phyloP scores from a whole-genome alignment of 768 basidiomycete species.

The Lactarius psammicola region DNA sequence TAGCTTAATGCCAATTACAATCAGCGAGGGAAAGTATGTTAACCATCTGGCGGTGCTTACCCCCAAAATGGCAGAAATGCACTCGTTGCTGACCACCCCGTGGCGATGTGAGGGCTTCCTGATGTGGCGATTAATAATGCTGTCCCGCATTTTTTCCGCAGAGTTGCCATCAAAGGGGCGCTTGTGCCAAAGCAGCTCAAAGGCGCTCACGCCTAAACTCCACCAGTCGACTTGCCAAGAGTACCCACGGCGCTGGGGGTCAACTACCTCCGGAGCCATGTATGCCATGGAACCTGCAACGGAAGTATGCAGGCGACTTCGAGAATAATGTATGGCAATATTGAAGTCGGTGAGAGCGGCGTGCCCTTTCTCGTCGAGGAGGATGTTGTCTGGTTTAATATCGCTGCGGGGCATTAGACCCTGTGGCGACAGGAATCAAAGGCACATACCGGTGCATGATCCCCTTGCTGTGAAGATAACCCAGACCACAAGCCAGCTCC shows the following conservation, averaged over 20 bases:
- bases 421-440: slow-evolving; percentile 25
- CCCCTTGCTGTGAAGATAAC: slow-evolving; percentile 85
- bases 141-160: slow-evolving; percentile 81
- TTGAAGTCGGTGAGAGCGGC: slow-evolving; percentile 99
- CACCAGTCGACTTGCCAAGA: slow-evolving; percentile 94
- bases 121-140: slow-evolving; percentile 79
- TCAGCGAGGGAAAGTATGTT: background rate
- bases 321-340: slow-evolving; percentile 96
- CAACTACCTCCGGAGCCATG: slow-evolving; percentile 97
- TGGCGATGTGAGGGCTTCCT: slow-evolving; percentile 58
- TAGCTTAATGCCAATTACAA: slow-evolving; percentile 48
- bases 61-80: slow-evolving; percentile 61
- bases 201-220: slow-evolving; percentile 89
- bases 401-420: slow-evolving; percentile 52
- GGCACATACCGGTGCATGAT: slow-evolving; percentile 87
- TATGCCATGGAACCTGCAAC: slow-evolving; percentile 99
- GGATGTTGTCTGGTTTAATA: slow-evolving; percentile 95
- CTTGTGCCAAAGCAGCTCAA: slow-evolving; percentile 79
- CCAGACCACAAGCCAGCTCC: slow-evolving; percentile 79
- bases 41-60: slow-evolving; percentile 45
- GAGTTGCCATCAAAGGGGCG: slow-evolving; percentile 92
- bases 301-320: slow-evolving; percentile 81
- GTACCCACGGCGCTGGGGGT: slow-evolving; percentile 75
- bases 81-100: slow-evolving; percentile 57
- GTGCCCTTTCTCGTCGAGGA: slow-evolving; percentile 90